Conservation (phyloP, 148 eudicot species). For the Linanthus parryae region DNA sequence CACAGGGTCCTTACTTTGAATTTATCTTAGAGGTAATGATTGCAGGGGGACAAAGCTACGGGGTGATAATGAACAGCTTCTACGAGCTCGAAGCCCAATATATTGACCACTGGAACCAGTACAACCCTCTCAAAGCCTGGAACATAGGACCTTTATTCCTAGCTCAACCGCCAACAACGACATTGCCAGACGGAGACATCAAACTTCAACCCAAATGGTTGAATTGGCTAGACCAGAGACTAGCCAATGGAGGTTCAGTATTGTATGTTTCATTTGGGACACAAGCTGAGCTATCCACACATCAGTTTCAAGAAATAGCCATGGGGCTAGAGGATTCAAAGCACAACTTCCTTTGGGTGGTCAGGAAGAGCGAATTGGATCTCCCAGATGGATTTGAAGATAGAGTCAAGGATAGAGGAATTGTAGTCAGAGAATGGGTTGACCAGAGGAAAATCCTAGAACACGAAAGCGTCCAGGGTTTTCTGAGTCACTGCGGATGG, state of each 20-base stretch:
- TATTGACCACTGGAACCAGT: background rate
- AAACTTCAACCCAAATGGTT: conserved; percentile 5
- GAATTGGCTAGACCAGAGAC: conserved; percentile 25
- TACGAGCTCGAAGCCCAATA: background rate
- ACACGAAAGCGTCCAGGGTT: conserved; percentile 27
- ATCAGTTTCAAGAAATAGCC: conserved; percentile 27
- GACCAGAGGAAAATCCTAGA: conserved; percentile 23
- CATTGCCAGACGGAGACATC: no score
- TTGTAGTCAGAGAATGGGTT: conserved; percentile 36
- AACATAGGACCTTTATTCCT: conserved; percentile 5
- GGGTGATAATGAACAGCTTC: background rate
- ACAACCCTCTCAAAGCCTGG: conserved; percentile 1
- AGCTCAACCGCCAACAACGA: conserved; percentile 3
- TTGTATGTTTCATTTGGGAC: conserved; percentile 38
- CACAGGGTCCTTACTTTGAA: background rate
- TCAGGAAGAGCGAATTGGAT: conserved; percentile 14
- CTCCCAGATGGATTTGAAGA: conserved; percentile 24
- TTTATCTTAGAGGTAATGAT: background rate
- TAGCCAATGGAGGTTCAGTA: conserved; percentile 4
- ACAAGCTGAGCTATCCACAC: conserved; percentile 24
- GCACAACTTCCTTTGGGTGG: conserved; percentile 25
- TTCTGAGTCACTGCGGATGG: conserved; percentile 44
- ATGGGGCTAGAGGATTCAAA: conserved; percentile 27
- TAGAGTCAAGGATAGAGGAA: conserved; percentile 19
- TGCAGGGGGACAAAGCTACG: background rate